Evolutionary conservation across 2,329 filamentous ascomycete genomes (phyloP).

Genomic region (Arthroderma sp.): DNA sequence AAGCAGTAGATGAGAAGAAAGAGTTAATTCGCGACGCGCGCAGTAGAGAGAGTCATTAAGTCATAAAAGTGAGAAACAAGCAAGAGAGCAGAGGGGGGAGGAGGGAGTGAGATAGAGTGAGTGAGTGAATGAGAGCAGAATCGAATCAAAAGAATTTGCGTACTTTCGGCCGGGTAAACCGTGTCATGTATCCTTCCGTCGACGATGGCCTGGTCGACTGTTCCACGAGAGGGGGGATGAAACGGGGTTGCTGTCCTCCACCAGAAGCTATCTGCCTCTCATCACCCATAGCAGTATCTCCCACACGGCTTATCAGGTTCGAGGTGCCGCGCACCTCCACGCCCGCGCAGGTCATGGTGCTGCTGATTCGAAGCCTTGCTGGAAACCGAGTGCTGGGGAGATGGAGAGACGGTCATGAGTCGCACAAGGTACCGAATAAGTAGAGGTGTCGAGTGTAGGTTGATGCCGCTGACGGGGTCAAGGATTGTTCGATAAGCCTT

Average conservation of each 20-base stretch:
- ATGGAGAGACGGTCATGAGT: conserved; percentile 3
- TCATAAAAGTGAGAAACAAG: background rate
- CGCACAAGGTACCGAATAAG: background rate
- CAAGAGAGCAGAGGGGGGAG: background rate
- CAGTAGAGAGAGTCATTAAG: background rate
- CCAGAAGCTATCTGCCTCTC: background rate
- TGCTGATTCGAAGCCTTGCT: background rate
- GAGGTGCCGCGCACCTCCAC: background rate
- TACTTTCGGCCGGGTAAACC: background rate
- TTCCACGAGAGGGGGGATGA: background rate
- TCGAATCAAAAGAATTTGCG: background rate
- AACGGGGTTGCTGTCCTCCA: background rate
- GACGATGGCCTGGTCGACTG: background rate
- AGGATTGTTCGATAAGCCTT: background rate
- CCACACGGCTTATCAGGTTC: background rate
- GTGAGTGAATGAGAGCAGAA: background rate
- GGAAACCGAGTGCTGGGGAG: conserved; percentile 1
- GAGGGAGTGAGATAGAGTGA: background rate
- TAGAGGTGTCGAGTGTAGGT: background rate
- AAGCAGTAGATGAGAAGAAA: too few relatives aligned
- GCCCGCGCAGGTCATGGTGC: background rate
- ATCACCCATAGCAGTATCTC: background rate
- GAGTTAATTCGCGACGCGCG: background rate
- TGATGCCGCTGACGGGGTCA: background rate
- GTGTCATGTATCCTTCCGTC: background rate